Evolutionary conservation across 441 rosid species (phyloP).

Genomic region (Pelargonium myrrhifolium): DNA sequence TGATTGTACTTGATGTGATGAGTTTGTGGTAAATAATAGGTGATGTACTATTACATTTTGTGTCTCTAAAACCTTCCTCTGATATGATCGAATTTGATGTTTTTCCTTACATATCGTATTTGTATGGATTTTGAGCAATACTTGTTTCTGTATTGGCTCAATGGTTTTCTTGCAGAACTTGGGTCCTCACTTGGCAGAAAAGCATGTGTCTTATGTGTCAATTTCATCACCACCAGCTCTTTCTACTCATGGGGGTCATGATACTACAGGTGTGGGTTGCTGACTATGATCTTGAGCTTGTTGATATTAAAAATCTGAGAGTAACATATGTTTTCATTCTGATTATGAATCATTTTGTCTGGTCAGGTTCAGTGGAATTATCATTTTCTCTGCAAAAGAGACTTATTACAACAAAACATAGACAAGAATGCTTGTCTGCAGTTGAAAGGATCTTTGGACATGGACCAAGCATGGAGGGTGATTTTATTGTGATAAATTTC

Average conservation of each 20-base stretch:
- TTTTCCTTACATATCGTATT: not conserved
- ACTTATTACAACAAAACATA: conserved; percentile 40
- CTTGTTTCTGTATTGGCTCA: not conserved
- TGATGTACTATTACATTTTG: not conserved
- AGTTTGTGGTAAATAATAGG: not conserved
- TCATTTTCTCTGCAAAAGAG: conserved; percentile 33
- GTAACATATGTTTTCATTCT: not conserved
- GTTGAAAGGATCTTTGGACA: conserved; percentile 49
- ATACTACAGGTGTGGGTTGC: conserved; percentile 30
- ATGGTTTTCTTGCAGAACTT: conserved; percentile 37
- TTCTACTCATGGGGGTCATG: conserved; percentile 25
- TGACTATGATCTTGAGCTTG: not conserved
- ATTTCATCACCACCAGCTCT: conserved; percentile 63
- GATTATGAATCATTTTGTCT: conserved; percentile 12
- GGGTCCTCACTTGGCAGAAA: conserved; percentile 42
- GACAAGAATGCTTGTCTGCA: conserved; percentile 54
- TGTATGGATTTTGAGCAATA: not conserved
- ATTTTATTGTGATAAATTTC: conserved; percentile 71
- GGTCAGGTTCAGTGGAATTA: conserved; percentile 28
- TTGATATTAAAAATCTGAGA: not conserved
- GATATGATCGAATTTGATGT: not conserved
- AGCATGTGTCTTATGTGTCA: conserved; percentile 34
- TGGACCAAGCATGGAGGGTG: conserved; percentile 42
- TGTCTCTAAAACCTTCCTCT: not conserved
- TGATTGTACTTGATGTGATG: not conserved